These are phyloP conservation scores for Pisolithus microcarpus DNA, from an alignment of 768 basidiomycete genomes.

Conservation along the genomic window DNA sequence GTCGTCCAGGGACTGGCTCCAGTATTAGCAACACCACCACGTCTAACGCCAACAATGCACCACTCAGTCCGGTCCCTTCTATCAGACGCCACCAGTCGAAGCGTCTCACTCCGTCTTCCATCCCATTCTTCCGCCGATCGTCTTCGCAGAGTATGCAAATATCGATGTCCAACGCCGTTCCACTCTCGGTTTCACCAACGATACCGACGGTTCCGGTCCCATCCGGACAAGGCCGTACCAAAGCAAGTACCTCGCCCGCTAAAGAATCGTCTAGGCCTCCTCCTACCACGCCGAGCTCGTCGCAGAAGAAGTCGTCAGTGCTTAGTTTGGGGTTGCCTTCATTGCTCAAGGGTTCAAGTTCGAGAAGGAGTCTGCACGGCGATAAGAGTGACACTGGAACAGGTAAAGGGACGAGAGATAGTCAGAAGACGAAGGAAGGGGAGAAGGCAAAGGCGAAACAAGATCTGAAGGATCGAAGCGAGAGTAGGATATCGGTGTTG, in stretches of 20 bases:
- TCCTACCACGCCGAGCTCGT: conserved; percentile 48
- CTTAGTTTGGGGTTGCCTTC: conserved; percentile 76
- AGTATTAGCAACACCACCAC: conserved; percentile 67
- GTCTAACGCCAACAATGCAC: conserved; percentile 47
- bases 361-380: conserved; percentile 70
- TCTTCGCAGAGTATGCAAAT: conserved; percentile 83
- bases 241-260: conserved; percentile 42
- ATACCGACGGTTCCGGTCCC: conserved; percentile 40
- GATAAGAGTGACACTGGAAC: conserved; percentile 35
- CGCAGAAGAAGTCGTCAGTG: conserved; percentile 77
- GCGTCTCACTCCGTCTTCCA: conserved; percentile 85
- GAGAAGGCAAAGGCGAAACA: conserved; percentile 59
- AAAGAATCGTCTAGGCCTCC: conserved; percentile 49
- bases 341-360: conserved; percentile 71
- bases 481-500: conserved; percentile 81
- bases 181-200: conserved; percentile 43
- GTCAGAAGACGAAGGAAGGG: conserved; percentile 32
- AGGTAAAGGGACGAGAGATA: conserved; percentile 51
- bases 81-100: conserved; percentile 59
- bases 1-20: conserved; percentile 69
- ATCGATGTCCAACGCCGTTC: conserved; percentile 36
- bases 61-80: conserved; percentile 69
- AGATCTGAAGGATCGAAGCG: conserved; percentile 76
- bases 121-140: conserved; percentile 90
- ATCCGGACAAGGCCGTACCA: conserved; percentile 35